Base-by-base conservation (phyloP, 805 yeast genomes). In the Pachysolen tannophilus region DNA sequence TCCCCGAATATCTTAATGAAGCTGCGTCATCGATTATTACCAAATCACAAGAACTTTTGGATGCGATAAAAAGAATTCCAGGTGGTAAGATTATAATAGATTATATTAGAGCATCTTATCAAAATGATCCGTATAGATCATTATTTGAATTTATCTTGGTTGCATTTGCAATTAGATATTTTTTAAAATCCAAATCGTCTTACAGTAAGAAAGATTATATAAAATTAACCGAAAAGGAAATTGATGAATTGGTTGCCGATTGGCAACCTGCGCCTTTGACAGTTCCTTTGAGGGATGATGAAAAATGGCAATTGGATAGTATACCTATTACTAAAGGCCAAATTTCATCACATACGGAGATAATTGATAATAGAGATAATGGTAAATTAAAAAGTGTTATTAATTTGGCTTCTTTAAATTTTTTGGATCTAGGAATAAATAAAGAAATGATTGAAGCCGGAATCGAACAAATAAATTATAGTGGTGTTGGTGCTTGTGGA, bases 401-500 rank as follows among this genome's bases (percentile, higher is more conserved):
- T 39, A 88, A 88, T 52, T 63, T 87, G 47, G 71, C 87, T 4
- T 72, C 86, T 3, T 58, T 71, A 37, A 95, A 90, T 58, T 79
- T 80, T 46, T 66, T 85, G 50, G 72, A 77, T 47, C 60, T 86
- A 52, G 71, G 79, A 33, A 57, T 58, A 23, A 59, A 71, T 45
- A 56, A 58, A 15, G 53, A 43, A 11, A 64, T 86, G 26, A 62
- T 63, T 34, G 55, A 64, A 15, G 69, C 65, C 9, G 86, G 87
- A 4, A 67, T 72, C 34, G 54, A 63, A 20, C 67, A 75, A 16
- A 76, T 92, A 41, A 64, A 65, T 31, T 65, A 67, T 39, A 76
- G 82, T 40, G 98, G 98, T 53, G 97, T 92, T 34, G 98, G 98
- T 44, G 90, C 97, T 1, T 92, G 98, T 65, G 96, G 97, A 27